Evolutionary conservation across 495 filamentous ascomycete species (phyloP), one percentile per base, ranked within the genome.

Genomic region (Hyphodiscus hymeniophilus): DNA sequence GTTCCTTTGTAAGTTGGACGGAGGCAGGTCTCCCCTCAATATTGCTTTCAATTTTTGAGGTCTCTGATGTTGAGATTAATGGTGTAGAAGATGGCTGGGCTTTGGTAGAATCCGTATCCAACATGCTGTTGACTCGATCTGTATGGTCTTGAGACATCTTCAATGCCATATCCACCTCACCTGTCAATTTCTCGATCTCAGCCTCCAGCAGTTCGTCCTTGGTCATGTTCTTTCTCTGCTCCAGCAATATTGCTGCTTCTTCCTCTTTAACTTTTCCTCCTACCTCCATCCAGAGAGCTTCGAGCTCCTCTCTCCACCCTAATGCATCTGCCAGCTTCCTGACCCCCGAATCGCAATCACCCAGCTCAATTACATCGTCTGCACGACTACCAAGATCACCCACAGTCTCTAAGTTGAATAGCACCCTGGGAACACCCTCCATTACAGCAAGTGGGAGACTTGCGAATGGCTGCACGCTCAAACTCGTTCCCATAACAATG

Each of bases 401-500:
- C 0, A 94, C 92, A n/a, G 66, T 68, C 63, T 96, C 84, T 65
- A 82, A 70, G 59, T 98, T 98, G 58, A 98, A 85, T 11, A 98
- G 73, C 16, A 96, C 67, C 33, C 92, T 78, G 7, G 88, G 92
- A 5, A 74, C 72, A 2, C 66, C 67, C 1, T 82, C 72, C 7
- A 56, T 51, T n/a, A 77, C 80, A 42, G 82, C 65, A 0, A 64
- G 57, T 0, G 92, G 91, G 42, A 97, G 66, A 42, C 75, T 76
- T 15, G 92, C 89, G 66, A 98, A 96, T 0, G 92, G 94, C 45
- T 89, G 84, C 17, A 98, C 92, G 7, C 71, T 75, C 47, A 98
- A 64, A 60, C 89, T 95, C 5, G 91, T 95, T 2, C 92, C 92
- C 79, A 97, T 87, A 32, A 98, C 74, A 32, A 98, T 83, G 41